phyloP scores from a whole-genome alignment of 768 basidiomycete species.

The Gymnopilus junonius region DNA sequence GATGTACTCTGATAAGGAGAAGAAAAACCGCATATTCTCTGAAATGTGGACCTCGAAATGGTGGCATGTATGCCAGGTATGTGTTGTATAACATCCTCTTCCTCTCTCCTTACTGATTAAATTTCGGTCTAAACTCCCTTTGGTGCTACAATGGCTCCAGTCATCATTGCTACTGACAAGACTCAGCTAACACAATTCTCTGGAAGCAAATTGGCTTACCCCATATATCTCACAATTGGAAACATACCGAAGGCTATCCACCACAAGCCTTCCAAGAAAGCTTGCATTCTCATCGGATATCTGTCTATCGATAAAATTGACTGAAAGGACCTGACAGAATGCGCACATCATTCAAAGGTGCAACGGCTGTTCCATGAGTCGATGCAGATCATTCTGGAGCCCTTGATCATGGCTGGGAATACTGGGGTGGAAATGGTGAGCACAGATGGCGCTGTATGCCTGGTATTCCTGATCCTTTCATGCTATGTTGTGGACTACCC shows the following conservation, averaged over 20 bases:
- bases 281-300: no score
- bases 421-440: no score
- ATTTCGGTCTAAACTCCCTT: neutral
- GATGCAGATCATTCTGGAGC: no score
- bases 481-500: no score
- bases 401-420: no score
- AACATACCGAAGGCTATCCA: slow-evolving; percentile 36
- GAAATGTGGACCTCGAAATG: slow-evolving; percentile 49
- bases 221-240: slow-evolving; percentile 47
- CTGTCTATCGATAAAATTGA: slow-evolving; percentile 38
- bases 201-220: slow-evolving; percentile 37
- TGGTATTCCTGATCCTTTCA: no score
- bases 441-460: no score
- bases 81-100: slow-evolving; percentile 33
- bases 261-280: slow-evolving; percentile 25
- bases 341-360: slow-evolving; percentile 12
- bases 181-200: no score
- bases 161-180: no score
- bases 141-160: slow-evolving; percentile 28
- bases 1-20: slow-evolving; percentile 22
- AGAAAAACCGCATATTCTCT: slow-evolving; percentile 14
- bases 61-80: no score
- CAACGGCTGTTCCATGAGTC: slow-evolving; percentile 39
- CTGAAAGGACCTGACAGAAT: slow-evolving; percentile 1
- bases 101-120: neutral